phyloP scores from a whole-genome alignment of 1,284 basidiomycete genomes.

The Kwoniella shivajii region DNA sequence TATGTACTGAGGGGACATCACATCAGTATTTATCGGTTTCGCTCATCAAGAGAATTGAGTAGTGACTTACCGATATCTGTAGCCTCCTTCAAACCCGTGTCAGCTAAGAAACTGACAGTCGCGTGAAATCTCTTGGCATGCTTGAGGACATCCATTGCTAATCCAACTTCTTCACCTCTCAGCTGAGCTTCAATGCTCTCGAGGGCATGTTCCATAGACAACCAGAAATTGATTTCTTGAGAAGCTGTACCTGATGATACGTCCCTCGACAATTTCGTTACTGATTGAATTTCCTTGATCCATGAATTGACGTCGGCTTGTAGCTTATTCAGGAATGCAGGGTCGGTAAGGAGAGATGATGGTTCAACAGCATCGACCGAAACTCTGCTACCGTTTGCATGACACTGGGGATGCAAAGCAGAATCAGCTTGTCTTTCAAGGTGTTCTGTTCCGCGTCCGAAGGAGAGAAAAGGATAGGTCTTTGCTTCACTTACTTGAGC shows the following conservation, averaged over 20 bases:
- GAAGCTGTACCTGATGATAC: constrained; percentile 95
- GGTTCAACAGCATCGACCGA: constrained; percentile 53
- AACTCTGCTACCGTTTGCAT: constrained; percentile 41
- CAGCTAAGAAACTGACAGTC: constrained; percentile 96
- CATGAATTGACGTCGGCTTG: constrained; percentile 94
- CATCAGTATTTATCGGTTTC: neutral
- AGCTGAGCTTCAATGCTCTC: constrained; percentile 92
- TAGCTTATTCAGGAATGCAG: constrained; percentile 88
- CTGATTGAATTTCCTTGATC: constrained; percentile 97
- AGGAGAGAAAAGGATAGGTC: neutral
- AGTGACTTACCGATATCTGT: constrained; percentile 70
- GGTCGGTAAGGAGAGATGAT: constrained; percentile 68
- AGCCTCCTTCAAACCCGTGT: constrained; percentile 93
- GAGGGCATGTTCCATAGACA: constrained; percentile 87
- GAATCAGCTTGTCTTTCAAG: too few species aligned
- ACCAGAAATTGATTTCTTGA: constrained; percentile 99
- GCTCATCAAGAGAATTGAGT: neutral
- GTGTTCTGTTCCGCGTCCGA: too few species aligned
- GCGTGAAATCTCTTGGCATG: constrained; percentile 97
- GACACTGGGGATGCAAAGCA: too few species aligned
- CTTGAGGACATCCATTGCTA: constrained; percentile 93
- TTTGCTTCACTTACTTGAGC: constrained; percentile 62
- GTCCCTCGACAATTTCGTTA: constrained; percentile 90
- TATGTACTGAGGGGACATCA: constrained; percentile 68
- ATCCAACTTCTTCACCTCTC: constrained; percentile 84